Evolutionary conservation across 805 yeast genomes (phyloP), one percentile per base, ranked within the genome.

Genomic region (Saccharomycopsis babjevae): DNA sequence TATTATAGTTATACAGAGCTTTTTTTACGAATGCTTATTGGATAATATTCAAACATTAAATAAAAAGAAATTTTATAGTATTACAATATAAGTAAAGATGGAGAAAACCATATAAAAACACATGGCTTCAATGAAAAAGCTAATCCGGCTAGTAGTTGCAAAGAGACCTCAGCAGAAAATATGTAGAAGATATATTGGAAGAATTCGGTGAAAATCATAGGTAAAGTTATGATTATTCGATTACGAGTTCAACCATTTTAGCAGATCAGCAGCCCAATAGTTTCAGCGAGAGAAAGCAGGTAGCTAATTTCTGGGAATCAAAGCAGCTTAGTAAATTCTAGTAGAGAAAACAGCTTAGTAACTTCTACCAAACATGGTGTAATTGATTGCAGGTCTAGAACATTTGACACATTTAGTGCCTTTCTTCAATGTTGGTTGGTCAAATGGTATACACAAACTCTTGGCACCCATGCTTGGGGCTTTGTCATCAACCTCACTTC

Each of bases 381-480:
- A 94, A 71, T 83, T 81, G 65, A 83, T 73, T 50, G 99, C 99
- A 54, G 76, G 74, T 68, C 76, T 78, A 65, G 80, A 88, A 82
- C 98, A 94, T 70, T 78, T 87, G 66, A 90, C 86, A 84, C 99
- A 96, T 74, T 85, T 86, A 66, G 90, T 89, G 68, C 86, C 93
- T 66, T 73, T 77, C 73, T 83, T 83, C 74, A 93, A 81, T 69
- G 77, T 83, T 62, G 97, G 97, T 79, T 93, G 98, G 46, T 89
- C 88, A 71, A 85, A 85, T 66, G 99, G 99, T 73, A 92, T 92
- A 83, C 99, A 94, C 75, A 94, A 81, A 22, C 97, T 88, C 80
- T 94, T 94, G 67, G 99, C 99, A 72, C 99, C 99, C 99, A 94
- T 94, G 58, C 96, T 85, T 72, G 99, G 99, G 28, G 99, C 90